Conservation (phyloP, 306 rosid species). For the Argentina anserina region DNA sequence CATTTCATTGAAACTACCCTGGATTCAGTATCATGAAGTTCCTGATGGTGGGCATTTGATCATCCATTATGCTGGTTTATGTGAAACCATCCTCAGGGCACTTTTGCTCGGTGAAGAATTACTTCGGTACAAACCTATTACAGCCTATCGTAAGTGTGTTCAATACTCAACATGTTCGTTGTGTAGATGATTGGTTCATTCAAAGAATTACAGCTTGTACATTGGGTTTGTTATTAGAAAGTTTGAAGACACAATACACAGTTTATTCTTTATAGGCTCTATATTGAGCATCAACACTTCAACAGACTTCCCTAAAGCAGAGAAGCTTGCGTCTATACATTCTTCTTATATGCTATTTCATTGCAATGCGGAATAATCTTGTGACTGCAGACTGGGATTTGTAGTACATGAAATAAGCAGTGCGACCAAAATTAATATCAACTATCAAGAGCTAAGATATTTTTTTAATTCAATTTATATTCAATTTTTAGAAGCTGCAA, state of each 20-base stretch:
- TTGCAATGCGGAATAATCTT: too few relatives aligned
- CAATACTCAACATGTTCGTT: conserved; percentile 10
- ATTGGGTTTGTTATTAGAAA: neutral
- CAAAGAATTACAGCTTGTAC: conserved; percentile 6
- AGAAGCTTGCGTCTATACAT: too few relatives aligned
- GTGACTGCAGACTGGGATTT: too few relatives aligned
- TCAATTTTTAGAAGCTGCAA: too few relatives aligned
- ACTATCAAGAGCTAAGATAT: too few relatives aligned
- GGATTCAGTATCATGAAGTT: conserved; percentile 88
- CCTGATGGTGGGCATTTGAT: conserved; percentile 89
- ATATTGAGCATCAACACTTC: neutral
- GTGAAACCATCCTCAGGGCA: conserved; percentile 75
- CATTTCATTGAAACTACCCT: conserved; percentile 64
- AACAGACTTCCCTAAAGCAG: too few relatives aligned
- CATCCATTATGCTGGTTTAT: conserved; percentile 71
- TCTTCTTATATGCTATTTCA: too few relatives aligned
- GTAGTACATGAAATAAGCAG: too few relatives aligned
- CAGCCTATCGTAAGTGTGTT: conserved; percentile 25
- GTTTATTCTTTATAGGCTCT: neutral
- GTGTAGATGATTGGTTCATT: conserved; percentile 22
- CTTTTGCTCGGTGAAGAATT: conserved; percentile 84
- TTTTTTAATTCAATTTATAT: too few relatives aligned
- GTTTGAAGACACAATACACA: neutral
- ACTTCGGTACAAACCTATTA: conserved; percentile 40
- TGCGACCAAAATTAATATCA: too few relatives aligned